Conservation (phyloP, 768 basidiomycete genomes). For the Suillus luteus region DNA sequence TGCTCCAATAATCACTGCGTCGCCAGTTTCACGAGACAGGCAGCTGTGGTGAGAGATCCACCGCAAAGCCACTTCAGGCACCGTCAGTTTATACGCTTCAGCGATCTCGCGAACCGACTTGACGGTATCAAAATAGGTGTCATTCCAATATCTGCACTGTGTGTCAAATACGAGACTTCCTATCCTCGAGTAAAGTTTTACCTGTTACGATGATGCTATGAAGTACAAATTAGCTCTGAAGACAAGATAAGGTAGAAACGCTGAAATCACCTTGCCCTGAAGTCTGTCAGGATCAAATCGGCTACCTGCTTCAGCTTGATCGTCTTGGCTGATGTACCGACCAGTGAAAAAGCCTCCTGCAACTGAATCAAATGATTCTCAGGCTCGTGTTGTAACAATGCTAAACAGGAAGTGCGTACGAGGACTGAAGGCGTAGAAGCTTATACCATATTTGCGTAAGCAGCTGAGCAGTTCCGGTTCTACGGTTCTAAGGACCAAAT, state of each 20-base stretch:
- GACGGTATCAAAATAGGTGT: slow-evolving; percentile 52
- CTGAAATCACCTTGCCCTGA: slow-evolving; percentile 47
- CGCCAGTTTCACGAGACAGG: slow-evolving; percentile 46
- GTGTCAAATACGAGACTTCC: slow-evolving; percentile 9
- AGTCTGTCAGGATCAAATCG: slow-evolving; percentile 52
- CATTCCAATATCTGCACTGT: slow-evolving; percentile 51
- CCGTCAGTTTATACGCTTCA: slow-evolving; percentile 51
- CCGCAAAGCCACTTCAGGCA: slow-evolving; percentile 48
- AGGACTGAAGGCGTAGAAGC: slow-evolving; percentile 38
- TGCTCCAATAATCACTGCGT: slow-evolving; percentile 49
- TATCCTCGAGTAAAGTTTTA: slow-evolving; percentile 31
- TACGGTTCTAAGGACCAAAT: background rate
- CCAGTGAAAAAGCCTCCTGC: slow-evolving; percentile 46
- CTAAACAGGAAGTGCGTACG: slow-evolving; percentile 20
- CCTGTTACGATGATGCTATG: slow-evolving; percentile 42
- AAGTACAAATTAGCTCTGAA: background rate
- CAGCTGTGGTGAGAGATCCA: slow-evolving; percentile 53
- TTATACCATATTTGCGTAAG: slow-evolving; percentile 30
- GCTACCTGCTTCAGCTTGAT: slow-evolving; percentile 48
- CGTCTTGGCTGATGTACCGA: slow-evolving; percentile 35
- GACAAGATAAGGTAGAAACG: background rate
- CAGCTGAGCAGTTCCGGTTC: slow-evolving; percentile 25
- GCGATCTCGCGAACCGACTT: slow-evolving; percentile 45
- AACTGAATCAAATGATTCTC: slow-evolving; percentile 23
- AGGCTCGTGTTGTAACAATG: background rate